A percentile compares a stretch with the other conserved stretches of the same genome.
Conservation (phyloP, 2,329 filamentous ascomycete species). For the Bipolaris bicolor region DNA sequence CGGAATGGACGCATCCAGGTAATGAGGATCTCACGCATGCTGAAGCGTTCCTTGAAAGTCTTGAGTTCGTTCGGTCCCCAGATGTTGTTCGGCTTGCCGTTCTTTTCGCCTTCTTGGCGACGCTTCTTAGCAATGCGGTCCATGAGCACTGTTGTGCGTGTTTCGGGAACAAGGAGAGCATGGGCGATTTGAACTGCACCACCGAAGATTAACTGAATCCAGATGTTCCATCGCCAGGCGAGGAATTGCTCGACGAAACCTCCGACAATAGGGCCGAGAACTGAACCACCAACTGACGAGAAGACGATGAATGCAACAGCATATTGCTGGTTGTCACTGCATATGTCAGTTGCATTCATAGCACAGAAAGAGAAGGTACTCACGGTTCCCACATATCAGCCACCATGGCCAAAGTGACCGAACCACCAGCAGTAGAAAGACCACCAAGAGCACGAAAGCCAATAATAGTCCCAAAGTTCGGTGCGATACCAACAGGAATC, state of each 20-base stretch:
- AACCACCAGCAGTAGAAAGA: slow-evolving; percentile 64
- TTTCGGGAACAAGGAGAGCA: slow-evolving; percentile 75
- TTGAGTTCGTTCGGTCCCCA: slow-evolving; percentile 76
- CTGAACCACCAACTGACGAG: slow-evolving; percentile 77
- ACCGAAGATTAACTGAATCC: slow-evolving; percentile 85
- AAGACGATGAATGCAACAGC: slow-evolving; percentile 72
- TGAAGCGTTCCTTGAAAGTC: slow-evolving; percentile 46
- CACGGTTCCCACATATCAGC: slow-evolving; percentile 63
- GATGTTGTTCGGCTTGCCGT: slow-evolving; percentile 64
- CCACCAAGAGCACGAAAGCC: slow-evolving; percentile 60
- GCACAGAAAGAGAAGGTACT: neutral
- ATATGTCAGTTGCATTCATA: neutral
- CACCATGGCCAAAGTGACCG: slow-evolving; percentile 69
- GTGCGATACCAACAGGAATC: slow-evolving; percentile 67
- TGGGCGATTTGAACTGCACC: slow-evolving; percentile 72
- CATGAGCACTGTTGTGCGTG: slow-evolving; percentile 76
- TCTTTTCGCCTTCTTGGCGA: slow-evolving; percentile 67
- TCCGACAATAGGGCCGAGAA: slow-evolving; percentile 78
- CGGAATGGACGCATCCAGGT: slow-evolving; percentile 68
- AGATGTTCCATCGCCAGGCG: slow-evolving; percentile 79
- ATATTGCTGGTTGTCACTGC: slow-evolving; percentile 65
- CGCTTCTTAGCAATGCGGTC: slow-evolving; percentile 78
- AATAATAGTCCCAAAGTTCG: slow-evolving; percentile 73
- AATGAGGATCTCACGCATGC: slow-evolving; percentile 50
- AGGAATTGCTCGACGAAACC: slow-evolving; percentile 74